These are phyloP conservation scores for Epithemia pelagica DNA, from an alignment of 108 stramenopile species.

Conservation along the genomic window DNA sequence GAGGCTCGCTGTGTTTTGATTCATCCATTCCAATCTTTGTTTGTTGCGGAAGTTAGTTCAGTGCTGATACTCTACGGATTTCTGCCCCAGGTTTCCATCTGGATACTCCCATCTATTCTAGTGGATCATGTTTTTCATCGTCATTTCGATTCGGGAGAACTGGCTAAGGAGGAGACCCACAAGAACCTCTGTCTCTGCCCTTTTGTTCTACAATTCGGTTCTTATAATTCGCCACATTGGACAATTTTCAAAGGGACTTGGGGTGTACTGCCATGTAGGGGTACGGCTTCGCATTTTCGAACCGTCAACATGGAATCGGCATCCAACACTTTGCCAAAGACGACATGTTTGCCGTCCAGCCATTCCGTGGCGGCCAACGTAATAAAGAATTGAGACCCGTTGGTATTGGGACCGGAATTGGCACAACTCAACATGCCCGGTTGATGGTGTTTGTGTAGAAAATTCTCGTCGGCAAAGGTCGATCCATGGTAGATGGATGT, in stretches of 20 bases:
- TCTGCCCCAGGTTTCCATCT: no score
- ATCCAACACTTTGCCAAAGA: slow-evolving; percentile 96
- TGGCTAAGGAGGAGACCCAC: no score
- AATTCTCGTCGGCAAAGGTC: slow-evolving; percentile 94
- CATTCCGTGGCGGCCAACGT: slow-evolving; percentile 89
- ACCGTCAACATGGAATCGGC: slow-evolving; percentile 85
- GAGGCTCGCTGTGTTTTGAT: no score
- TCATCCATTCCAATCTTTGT: no score
- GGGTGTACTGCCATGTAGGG: slow-evolving; percentile 62
- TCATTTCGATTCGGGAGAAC: no score
- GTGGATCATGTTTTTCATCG: no score
- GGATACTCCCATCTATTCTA: no score
- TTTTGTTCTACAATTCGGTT: no score
- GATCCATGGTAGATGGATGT: slow-evolving; percentile 63
- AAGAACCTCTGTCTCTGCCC: no score
- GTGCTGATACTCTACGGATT: no score
- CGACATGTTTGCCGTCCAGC: slow-evolving; percentile 91
- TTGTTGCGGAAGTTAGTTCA: no score
- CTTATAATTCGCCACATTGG: slow-evolving; percentile 78
- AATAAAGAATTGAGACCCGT: slow-evolving; percentile 97
- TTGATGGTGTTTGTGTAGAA: slow-evolving; percentile 77
- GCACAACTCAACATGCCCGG: slow-evolving; percentile 68
- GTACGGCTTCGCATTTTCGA: slow-evolving; percentile 81
- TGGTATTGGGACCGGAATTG: slow-evolving; percentile 16
- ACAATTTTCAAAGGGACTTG: slow-evolving; percentile 64